Percentiles rank a stretch among this genome's conserved stretches.
Conservation (phyloP, 2,329 filamentous ascomycete genomes). For the Akanthomyces dipterigenus region DNA sequence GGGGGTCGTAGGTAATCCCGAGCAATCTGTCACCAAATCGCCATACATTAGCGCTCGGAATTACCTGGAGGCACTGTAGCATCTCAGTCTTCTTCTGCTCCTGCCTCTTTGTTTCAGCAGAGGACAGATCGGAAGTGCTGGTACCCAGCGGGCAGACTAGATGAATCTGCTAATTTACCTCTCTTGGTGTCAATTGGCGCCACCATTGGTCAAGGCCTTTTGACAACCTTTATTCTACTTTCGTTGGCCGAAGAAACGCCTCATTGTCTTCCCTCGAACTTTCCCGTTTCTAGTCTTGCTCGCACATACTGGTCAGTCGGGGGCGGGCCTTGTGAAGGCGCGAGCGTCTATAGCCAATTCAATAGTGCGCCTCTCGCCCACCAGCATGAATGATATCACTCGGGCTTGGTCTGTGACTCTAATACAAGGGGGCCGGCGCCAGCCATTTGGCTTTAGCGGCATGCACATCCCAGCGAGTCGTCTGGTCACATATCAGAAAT, state of each 20-base stretch:
- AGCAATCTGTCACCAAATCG: too few relatives aligned
- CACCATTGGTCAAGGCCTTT: background rate
- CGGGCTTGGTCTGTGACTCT: background rate
- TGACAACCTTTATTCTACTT: background rate
- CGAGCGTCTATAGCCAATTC: background rate
- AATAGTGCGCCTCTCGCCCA: constrained; percentile 1
- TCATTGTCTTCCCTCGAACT: background rate
- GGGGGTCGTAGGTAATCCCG: too few relatives aligned
- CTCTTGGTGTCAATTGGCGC: background rate
- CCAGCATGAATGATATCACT: constrained; percentile 1
- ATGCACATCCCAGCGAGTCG: background rate
- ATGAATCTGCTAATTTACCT: background rate
- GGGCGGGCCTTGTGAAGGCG: background rate
- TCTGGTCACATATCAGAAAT: constrained; percentile 10
- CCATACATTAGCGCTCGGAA: too few relatives aligned
- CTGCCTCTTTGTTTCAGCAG: too few relatives aligned
- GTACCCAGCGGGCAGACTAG: too few relatives aligned
- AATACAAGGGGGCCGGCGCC: background rate
- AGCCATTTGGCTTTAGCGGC: background rate
- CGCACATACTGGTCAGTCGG: background rate
- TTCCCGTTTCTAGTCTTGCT: background rate
- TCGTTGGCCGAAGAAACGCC: background rate
- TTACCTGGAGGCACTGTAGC: too few relatives aligned
- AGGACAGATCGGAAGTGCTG: too few relatives aligned
- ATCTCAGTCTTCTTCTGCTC: background rate